Percentiles rank a stretch among this genome's conserved stretches.
Evolutionary conservation across 148 eudicot genomes (phyloP).

Genomic region (Camellia sinensis): DNA sequence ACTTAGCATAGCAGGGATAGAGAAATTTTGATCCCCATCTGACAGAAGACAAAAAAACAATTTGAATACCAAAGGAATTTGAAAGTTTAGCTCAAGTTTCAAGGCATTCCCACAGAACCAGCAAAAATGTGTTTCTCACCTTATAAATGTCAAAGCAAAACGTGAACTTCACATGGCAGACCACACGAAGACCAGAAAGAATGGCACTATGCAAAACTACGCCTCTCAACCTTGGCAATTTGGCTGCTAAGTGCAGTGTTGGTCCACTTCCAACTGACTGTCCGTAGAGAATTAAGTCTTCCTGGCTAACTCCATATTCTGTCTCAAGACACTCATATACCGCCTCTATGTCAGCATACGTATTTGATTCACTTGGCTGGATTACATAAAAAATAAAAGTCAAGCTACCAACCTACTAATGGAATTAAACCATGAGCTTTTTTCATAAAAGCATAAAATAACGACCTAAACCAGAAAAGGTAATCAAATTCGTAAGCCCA

Average conservation of each 20-base stretch:
- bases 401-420: not conserved
- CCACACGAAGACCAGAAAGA: conserved; percentile 95
- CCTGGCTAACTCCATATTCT: conserved; percentile 89
- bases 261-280: conserved; percentile 99
- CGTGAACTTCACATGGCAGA: conserved; percentile 81
- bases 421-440: not conserved
- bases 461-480: not conserved
- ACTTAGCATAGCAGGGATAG: not conserved
- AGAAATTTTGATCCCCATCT: not conserved
- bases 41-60: not conserved
- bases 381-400: conserved; percentile 12
- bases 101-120: not conserved
- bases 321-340: conserved; percentile 92
- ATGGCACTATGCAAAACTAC: conserved; percentile 98
- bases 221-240: conserved; percentile 92
- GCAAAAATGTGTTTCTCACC: conserved; percentile 37
- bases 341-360: conserved; percentile 97
- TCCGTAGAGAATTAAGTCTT: conserved; percentile 88
- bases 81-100: not conserved
- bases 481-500: not conserved
- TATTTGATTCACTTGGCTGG: conserved; percentile 90
- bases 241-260: conserved; percentile 84
- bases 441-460: not conserved
- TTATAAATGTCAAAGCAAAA: conserved; percentile 90
- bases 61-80: not conserved